These are phyloP conservation scores for Lyophyllum atratum DNA, from an alignment of 768 basidiomycete species.

Conservation along the genomic window DNA sequence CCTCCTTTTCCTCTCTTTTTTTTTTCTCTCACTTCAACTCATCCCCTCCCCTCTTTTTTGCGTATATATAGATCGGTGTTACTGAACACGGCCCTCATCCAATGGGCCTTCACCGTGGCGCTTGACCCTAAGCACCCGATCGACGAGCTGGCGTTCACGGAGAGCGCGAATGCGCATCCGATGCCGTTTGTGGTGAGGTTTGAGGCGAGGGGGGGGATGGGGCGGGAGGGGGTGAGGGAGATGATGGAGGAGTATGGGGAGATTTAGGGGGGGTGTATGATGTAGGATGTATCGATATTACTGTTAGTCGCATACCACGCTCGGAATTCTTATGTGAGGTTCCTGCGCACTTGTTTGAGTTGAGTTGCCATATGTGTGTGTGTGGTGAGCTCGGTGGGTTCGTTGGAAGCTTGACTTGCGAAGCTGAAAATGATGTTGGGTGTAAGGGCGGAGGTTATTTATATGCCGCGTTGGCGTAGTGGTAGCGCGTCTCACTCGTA, in stretches of 20 bases:
- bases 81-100: conserved; percentile 60
- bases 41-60: neutral
- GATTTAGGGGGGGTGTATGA: neutral
- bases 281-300: neutral
- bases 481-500: too few relatives aligned
- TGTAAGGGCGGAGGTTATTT: neutral
- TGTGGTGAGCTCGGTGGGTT: too few relatives aligned
- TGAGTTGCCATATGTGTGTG: too few relatives aligned
- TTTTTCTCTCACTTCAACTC: neutral
- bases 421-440: neutral
- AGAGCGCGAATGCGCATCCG: conserved; percentile 66
- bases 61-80: conserved; percentile 54
- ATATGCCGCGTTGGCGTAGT: too few relatives aligned
- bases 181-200: conserved; percentile 61
- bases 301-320: neutral
- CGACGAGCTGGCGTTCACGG: conserved; percentile 61
- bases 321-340: neutral
- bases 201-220: conserved; percentile 43
- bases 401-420: neutral
- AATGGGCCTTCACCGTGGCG: conserved; percentile 66
- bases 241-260: conserved; percentile 42
- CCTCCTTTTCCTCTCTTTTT: neutral
- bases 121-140: conserved; percentile 56
- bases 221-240: conserved; percentile 35
- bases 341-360: too few relatives aligned